These are phyloP conservation scores for Fusarium sp. DNA, from an alignment of 2,329 filamentous ascomycete genomes.

Conservation along the genomic window DNA sequence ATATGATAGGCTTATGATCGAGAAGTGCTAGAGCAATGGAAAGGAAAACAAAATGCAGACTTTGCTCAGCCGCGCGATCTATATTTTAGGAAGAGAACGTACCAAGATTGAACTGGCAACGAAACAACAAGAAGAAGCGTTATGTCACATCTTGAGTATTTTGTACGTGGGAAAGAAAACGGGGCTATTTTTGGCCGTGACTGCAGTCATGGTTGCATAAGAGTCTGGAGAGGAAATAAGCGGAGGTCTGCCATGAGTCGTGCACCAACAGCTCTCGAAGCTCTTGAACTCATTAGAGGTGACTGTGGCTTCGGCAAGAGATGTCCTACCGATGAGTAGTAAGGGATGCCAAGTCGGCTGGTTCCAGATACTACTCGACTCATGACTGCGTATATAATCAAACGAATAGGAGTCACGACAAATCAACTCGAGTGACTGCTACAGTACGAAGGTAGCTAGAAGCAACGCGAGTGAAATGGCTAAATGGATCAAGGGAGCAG, in stretches of 20 bases:
- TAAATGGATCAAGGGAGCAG: slow-evolving; percentile 10
- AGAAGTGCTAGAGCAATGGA: background rate
- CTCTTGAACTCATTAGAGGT: slow-evolving; percentile 14
- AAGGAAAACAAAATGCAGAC: background rate
- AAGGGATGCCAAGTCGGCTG: slow-evolving; percentile 38
- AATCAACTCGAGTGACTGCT: slow-evolving; percentile 14
- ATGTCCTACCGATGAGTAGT: slow-evolving; percentile 10
- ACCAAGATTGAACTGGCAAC: background rate
- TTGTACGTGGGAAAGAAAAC: slow-evolving; percentile 1
- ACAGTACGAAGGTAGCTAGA: slow-evolving; percentile 12
- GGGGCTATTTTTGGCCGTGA: slow-evolving; percentile 3
- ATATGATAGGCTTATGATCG: background rate
- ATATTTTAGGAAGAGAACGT: slow-evolving; percentile 1
- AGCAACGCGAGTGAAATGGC: background rate
- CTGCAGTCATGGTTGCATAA: background rate
- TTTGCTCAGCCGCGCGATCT: background rate
- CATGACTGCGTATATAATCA: slow-evolving; percentile 25
- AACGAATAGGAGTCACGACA: slow-evolving; percentile 30
- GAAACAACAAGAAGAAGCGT: background rate
- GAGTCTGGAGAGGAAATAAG: slow-evolving; percentile 18
- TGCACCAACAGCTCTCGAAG: slow-evolving; percentile 13
- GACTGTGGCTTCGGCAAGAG: slow-evolving; percentile 14
- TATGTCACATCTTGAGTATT: background rate
- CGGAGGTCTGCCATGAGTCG: slow-evolving; percentile 32
- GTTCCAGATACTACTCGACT: slow-evolving; percentile 28